phyloP scores from a whole-genome alignment of 2,329 filamentous ascomycete genomes.

The Monosporascus cannonballus region DNA sequence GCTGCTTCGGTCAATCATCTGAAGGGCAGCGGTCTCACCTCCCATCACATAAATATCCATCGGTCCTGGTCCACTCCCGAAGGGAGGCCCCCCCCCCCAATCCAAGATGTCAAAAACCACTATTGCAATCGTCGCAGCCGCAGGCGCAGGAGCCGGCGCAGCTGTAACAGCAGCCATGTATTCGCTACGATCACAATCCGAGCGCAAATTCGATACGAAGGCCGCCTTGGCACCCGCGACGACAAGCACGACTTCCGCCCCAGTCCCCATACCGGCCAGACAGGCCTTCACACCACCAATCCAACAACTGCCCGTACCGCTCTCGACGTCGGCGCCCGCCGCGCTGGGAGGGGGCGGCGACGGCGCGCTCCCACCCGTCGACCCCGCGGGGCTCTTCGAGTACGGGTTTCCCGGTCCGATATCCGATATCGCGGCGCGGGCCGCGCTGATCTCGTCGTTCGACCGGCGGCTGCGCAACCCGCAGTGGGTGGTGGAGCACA shows the following conservation, averaged over 20 bases:
- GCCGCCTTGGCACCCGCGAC: slow-evolving; percentile 28
- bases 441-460: slow-evolving; percentile 78
- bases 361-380: slow-evolving; percentile 43
- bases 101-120: slow-evolving; percentile 71
- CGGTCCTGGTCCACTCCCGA: slow-evolving; percentile 2
- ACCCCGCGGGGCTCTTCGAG: slow-evolving; percentile 71
- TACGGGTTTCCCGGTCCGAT: slow-evolving; percentile 92
- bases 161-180: slow-evolving; percentile 66
- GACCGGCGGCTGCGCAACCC: slow-evolving; percentile 90
- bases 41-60: slow-evolving; percentile 14
- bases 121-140: slow-evolving; percentile 67
- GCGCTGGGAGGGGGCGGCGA: slow-evolving; percentile 19
- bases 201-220: slow-evolving; percentile 35
- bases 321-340: slow-evolving; percentile 26
- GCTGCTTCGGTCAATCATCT: not conserved
- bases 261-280: slow-evolving; percentile 48
- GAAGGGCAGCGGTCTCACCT: not conserved
- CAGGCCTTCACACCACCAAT: slow-evolving; percentile 40
- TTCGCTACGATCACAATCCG: slow-evolving; percentile 41
- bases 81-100: slow-evolving; percentile 7
- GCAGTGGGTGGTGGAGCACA: slow-evolving; percentile 93
- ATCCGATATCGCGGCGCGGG: slow-evolving; percentile 70
- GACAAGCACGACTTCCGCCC: slow-evolving; percentile 25
- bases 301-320: slow-evolving; percentile 24
- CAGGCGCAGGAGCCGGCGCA: slow-evolving; percentile 71